These are phyloP conservation scores for Scedosporium boydii DNA, from an alignment of 2,329 filamentous ascomycete genomes.

Conservation along the genomic window DNA sequence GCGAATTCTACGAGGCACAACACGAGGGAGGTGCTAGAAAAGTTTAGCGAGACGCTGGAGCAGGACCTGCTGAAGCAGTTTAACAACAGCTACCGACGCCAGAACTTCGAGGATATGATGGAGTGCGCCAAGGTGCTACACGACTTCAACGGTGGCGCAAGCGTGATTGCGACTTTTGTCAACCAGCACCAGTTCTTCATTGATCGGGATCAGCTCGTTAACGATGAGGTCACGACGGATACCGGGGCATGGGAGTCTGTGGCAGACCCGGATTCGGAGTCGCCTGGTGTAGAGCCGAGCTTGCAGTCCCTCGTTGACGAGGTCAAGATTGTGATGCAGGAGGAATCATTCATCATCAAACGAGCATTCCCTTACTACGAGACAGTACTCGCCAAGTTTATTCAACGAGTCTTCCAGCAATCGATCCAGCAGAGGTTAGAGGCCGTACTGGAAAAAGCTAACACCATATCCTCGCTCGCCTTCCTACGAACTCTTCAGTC, in stretches of 20 bases:
- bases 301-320: conserved; percentile 89
- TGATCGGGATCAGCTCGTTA: conserved; percentile 82
- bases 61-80: conserved; percentile 94
- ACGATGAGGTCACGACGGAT: conserved; percentile 71
- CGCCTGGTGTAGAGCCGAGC: conserved; percentile 83
- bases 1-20: conserved; percentile 43
- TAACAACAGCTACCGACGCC: conserved; percentile 89
- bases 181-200: conserved; percentile 99
- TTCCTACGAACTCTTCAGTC: conserved; percentile 88
- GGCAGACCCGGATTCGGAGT: conserved; percentile 87
- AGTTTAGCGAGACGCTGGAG: conserved; percentile 90
- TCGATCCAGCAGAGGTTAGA: conserved; percentile 94
- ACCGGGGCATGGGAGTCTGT: conserved; percentile 79
- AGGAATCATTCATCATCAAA: conserved; percentile 95
- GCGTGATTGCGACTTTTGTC: conserved; percentile 91
- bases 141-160: conserved; percentile 93
- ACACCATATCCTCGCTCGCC: conserved; percentile 80
- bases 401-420: conserved; percentile 95
- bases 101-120: conserved; percentile 97
- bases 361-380: conserved; percentile 94
- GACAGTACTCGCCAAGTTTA: conserved; percentile 82
- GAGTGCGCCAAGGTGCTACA: conserved; percentile 89
- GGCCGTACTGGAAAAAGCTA: conserved; percentile 91
- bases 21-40: conserved; percentile 85
- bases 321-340: conserved; percentile 89